These are phyloP conservation scores for Pichiaceae sp. DNA, from an alignment of 1,139 yeast genomes.

Conservation along the genomic window DNA sequence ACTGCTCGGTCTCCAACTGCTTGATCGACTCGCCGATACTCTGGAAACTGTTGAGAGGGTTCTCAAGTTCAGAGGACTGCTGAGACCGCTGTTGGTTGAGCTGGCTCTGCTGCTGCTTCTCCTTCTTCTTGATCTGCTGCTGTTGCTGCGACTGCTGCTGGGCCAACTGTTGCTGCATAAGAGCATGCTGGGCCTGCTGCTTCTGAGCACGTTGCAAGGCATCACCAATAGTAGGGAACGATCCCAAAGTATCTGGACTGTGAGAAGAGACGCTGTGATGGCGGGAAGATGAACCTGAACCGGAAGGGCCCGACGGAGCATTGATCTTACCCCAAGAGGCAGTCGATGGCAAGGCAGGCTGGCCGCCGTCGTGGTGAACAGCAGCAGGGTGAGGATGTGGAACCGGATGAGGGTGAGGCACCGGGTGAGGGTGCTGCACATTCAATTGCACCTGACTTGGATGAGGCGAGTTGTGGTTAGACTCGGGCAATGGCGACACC, in stretches of 20 bases:
- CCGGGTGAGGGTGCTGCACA: constrained; percentile 5
- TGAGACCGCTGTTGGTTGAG: constrained; percentile 3
- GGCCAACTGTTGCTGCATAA: constrained; percentile 9
- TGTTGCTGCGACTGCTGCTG: constrained; percentile 11
- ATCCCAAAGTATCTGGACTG: constrained; percentile 33
- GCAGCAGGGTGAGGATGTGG: not conserved
- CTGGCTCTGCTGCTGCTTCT: constrained; percentile 22
- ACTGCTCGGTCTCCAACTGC: constrained; percentile 13
- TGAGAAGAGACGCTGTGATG: constrained; percentile 58
- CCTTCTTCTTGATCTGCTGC: constrained; percentile 20
- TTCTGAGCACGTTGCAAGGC: constrained; percentile 26
- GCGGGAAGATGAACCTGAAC: constrained; percentile 29
- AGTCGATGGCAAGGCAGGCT: constrained; percentile 44
- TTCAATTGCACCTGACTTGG: constrained; percentile 9
- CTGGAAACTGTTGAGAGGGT: constrained; percentile 16
- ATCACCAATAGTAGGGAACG: constrained; percentile 71
- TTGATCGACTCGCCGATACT: constrained; percentile 19
- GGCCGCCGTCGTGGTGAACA: constrained; percentile 14
- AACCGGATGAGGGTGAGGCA: constrained; percentile 6
- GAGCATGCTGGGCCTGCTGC: constrained; percentile 16
- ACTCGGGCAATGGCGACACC: constrained; percentile 19
- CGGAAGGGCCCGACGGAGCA: constrained; percentile 13
- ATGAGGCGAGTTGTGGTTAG: constrained; percentile 9
- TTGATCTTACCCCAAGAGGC: constrained; percentile 46
- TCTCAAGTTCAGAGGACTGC: constrained; percentile 14